Percentiles rank a stretch among this genome's conserved stretches.
Conservation (phyloP, 225 moss, liverwort and hornwort species). For the Bryum argenteum region DNA sequence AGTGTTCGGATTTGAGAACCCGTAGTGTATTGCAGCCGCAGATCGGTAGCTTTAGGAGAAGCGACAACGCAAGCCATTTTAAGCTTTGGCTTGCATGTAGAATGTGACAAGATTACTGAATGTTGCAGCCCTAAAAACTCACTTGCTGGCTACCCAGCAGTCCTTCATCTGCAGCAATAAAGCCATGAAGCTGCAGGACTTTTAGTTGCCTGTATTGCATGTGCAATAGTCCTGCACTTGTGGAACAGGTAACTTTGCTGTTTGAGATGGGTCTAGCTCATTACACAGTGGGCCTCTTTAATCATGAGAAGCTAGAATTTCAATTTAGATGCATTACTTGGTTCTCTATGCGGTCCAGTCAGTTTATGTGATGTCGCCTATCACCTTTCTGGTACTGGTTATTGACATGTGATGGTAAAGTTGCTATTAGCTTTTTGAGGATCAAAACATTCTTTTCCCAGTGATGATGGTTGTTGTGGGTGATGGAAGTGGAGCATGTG, state of each 20-base stretch:
- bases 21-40: constrained; percentile 30
- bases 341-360: too few relatives aligned
- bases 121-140: constrained; percentile 11
- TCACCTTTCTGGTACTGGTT: too few relatives aligned
- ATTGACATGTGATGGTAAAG: too few relatives aligned
- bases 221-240: background rate
- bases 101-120: constrained; percentile 9
- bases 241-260: constrained; percentile 1
- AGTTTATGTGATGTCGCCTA: too few relatives aligned
- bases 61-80: constrained; percentile 14
- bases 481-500: too few relatives aligned
- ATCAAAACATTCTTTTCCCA: too few relatives aligned
- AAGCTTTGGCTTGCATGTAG: constrained; percentile 25
- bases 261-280: constrained; percentile 1
- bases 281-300: background rate
- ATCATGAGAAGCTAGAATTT: background rate
- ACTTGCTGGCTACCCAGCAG: background rate
- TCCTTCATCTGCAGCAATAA: background rate
- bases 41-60: constrained; percentile 28
- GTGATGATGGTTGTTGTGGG: too few relatives aligned
- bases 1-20: constrained; percentile 61
- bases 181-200: constrained; percentile 2
- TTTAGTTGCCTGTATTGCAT: background rate
- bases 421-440: too few relatives aligned
- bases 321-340: too few relatives aligned